A percentile compares a stretch with the other conserved stretches of the same genome.
Evolutionary conservation across 768 basidiomycete genomes (phyloP).

Genomic region (Auriscalpium microsporum): DNA sequence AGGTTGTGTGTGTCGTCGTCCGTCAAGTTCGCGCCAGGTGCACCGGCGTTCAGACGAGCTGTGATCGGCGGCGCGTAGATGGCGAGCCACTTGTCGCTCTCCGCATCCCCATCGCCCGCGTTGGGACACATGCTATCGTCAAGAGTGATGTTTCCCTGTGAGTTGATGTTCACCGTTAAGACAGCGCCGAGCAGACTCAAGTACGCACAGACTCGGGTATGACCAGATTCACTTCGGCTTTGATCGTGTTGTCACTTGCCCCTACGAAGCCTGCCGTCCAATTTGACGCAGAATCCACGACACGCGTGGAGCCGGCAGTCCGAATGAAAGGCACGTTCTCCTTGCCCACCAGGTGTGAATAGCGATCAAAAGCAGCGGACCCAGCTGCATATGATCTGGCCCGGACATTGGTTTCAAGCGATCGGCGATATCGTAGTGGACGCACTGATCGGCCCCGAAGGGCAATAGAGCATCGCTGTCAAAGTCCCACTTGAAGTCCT

Average conservation of each 20-base stretch:
- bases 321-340: conserved; percentile 46
- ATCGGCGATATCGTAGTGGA: not conserved
- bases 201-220: conserved; percentile 44
- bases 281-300: conserved; percentile 58
- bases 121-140: conserved; percentile 59
- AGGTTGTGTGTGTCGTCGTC: conserved; percentile 47
- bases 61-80: conserved; percentile 50
- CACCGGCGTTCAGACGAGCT: conserved; percentile 46
- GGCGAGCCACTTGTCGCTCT: conserved; percentile 46
- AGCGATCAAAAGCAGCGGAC: conserved; percentile 41
- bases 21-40: conserved; percentile 55
- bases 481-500: conserved; percentile 48
- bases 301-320: conserved; percentile 44
- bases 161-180: not conserved
- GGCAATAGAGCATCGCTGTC: conserved; percentile 53
- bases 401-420: not conserved
- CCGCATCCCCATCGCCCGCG: conserved; percentile 33
- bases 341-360: conserved; percentile 36
- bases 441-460: conserved; percentile 59
- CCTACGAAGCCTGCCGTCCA: conserved; percentile 61
- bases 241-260: conserved; percentile 38
- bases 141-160: conserved; percentile 51
- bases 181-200: not conserved
- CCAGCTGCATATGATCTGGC: conserved; percentile 46
- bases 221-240: conserved; percentile 46